A percentile compares a stretch with the other conserved stretches of the same genome.
Conservation (phyloP, 1,284 basidiomycete species). For the Trichosporon sp. region DNA sequence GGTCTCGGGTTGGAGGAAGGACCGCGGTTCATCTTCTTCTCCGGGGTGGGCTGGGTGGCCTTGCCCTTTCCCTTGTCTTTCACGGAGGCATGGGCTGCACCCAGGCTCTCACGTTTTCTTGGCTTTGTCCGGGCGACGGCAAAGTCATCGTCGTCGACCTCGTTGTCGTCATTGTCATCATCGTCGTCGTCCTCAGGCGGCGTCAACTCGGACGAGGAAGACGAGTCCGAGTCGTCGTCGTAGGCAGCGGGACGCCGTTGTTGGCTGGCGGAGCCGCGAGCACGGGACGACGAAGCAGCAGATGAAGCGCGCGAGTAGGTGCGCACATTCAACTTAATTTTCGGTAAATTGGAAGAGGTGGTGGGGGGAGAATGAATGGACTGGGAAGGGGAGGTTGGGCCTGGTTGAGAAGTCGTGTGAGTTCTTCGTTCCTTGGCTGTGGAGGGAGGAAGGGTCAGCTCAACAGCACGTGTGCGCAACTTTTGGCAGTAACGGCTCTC, state of each 20-base stretch:
- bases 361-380: slow-evolving; percentile 15
- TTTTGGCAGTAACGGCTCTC: background rate
- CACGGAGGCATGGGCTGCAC: background rate
- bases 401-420: slow-evolving; percentile 22
- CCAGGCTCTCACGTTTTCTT: slow-evolving; percentile 16
- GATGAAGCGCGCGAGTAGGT: slow-evolving; percentile 10
- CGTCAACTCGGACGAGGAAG: slow-evolving; percentile 19
- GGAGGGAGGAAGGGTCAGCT: background rate
- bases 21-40: background rate
- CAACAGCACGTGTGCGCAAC: background rate
- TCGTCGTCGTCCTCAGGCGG: slow-evolving; percentile 23
- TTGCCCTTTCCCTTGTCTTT: slow-evolving; percentile 9
- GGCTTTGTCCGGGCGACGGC: slow-evolving; percentile 7
- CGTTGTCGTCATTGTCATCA: slow-evolving; percentile 14
- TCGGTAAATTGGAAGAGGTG: slow-evolving; percentile 14
- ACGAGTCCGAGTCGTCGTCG: slow-evolving; percentile 15
- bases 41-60: slow-evolving; percentile 7
- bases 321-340: slow-evolving; percentile 21
- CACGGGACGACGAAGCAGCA: slow-evolving; percentile 5
- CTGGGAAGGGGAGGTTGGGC: slow-evolving; percentile 19
- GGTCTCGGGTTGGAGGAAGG: slow-evolving; percentile 11
- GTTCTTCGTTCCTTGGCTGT: slow-evolving; percentile 5
- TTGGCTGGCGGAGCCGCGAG: slow-evolving; percentile 6
- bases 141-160: slow-evolving; percentile 12
- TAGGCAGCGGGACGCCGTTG: slow-evolving; percentile 12